A percentile compares a stretch with the other conserved stretches of the same genome.
These are phyloP conservation scores for Amylostereum areolatum DNA, from an alignment of 1,284 basidiomycete species.

Conservation along the genomic window DNA sequence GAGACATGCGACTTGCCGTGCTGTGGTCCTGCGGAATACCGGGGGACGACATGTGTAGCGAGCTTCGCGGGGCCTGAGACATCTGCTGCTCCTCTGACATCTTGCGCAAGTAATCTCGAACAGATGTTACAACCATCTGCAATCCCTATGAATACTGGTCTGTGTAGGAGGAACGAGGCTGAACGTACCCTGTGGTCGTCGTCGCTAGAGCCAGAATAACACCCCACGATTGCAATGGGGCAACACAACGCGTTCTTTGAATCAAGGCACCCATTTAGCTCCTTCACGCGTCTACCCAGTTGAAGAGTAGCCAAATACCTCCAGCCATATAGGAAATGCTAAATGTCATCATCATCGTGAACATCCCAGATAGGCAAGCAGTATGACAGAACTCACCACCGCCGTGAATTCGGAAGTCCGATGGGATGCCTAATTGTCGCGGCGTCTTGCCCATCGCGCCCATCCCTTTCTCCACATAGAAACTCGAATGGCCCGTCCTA, in stretches of 20 bases:
- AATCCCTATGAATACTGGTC: neutral
- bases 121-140: constrained; percentile 58
- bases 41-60: constrained; percentile 10
- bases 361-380: neutral
- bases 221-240: constrained; percentile 73
- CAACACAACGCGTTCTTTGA: constrained; percentile 71
- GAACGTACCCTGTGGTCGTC: constrained; percentile 69
- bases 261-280: neutral
- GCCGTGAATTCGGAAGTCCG: constrained; percentile 59
- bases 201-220: constrained; percentile 74
- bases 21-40: constrained; percentile 6
- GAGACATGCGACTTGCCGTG: constrained; percentile 4
- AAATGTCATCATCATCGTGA: neutral
- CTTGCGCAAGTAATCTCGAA: constrained; percentile 68
- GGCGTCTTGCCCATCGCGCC: constrained; percentile 72
- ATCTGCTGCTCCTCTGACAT: constrained; percentile 19
- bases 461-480: constrained; percentile 79
- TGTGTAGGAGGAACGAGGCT: too few relatives aligned
- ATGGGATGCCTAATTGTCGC: constrained; percentile 60
- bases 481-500: constrained; percentile 77
- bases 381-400: constrained; percentile 50
- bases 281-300: constrained; percentile 2
- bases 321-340: constrained; percentile 82
- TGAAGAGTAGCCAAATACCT: constrained; percentile 35
- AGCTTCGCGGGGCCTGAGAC: constrained; percentile 11